Base-by-base conservation (phyloP, 2,329 filamentous ascomycete species). In the Monosporascus sp. region DNA sequence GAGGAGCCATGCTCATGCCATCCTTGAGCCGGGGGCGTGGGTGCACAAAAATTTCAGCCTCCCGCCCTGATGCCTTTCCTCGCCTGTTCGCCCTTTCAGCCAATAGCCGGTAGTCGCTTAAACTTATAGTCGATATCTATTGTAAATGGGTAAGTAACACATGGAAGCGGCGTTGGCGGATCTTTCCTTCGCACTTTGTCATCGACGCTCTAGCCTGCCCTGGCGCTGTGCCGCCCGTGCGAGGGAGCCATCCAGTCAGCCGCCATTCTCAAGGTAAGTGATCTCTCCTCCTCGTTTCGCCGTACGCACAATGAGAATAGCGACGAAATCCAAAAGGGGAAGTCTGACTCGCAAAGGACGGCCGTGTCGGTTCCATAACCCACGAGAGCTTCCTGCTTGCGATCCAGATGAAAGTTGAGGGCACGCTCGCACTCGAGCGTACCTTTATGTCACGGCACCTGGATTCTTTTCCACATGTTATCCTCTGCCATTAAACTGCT, bases 1-100 rank as follows among this genome's bases (percentile, higher is more conserved):
- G 58, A 2, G 55, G 58, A 17, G 55, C 58, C 6, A 60, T 43
- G 55, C 54, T 7, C 59, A 59, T 8, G 38, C 46, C 1, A 66
- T 71, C 26, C 59, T 74, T 34, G 45, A 58, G 14, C 26, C 26
- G 17, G 24, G 50, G 47, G 19, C 34, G 49, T 6, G 48, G 44
- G 41, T 16, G 20, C 24, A 2, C 11, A 7, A 44, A 27, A 26
- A 6, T 46, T 7, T 16, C 7, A 2, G 17, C 43, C 17, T 22
- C 24, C 20, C 7, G 14, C n/a, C 2, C 24, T 11, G 26, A 16
- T 46, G 24, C 17, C 26, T 31, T 16, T n/a, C 43, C 14, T 19
- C 16, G 43, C 14, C 24, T 31, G 14, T 46, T 31, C n/a, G 8
- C 52, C 7, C 43, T 57, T 19, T 57, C 55, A 2, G 55, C 57